Percentiles rank a stretch among this genome's conserved stretches.
Conservation (phyloP, 2,329 filamentous ascomycete species). For the Apiospora koreana region DNA sequence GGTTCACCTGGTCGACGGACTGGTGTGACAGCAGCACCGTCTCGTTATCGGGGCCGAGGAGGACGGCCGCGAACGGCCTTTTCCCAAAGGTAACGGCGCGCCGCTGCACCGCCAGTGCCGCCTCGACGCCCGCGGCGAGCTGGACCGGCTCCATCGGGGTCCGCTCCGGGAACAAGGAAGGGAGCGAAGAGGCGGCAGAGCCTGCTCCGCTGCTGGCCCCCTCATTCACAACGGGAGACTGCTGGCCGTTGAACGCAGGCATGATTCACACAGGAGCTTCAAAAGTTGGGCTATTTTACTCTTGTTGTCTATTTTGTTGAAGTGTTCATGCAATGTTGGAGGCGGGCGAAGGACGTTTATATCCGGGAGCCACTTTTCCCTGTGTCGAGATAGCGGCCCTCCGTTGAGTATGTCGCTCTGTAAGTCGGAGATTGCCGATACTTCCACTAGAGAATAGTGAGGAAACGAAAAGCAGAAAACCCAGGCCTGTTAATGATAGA, state of each 20-base stretch:
- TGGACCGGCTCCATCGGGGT: constrained; percentile 38
- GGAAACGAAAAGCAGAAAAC: not conserved
- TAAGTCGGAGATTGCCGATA: not conserved
- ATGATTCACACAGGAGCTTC: not conserved
- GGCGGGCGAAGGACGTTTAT: not conserved
- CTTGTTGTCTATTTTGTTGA: not conserved
- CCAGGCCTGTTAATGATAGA: too few species aligned
- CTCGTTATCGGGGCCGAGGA: constrained; percentile 50
- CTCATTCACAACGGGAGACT: not conserved
- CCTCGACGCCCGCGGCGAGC: constrained; percentile 39
- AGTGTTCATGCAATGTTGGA: not conserved
- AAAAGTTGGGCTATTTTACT: not conserved
- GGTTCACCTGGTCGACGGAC: constrained; percentile 53
- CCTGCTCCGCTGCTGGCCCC: not conserved
- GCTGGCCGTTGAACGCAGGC: not conserved
- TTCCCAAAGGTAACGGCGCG: constrained; percentile 46
- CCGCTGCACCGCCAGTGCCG: constrained; percentile 43
- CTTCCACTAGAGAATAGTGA: not conserved
- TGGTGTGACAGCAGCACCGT: constrained; percentile 49
- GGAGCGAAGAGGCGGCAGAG: constrained; percentile 16
- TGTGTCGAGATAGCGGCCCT: not conserved
- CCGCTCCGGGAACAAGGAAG: constrained; percentile 37
- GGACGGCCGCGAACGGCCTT: constrained; percentile 49
- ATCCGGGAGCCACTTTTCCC: not conserved
- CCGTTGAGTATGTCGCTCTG: not conserved